phyloP scores from a whole-genome alignment of 495 filamentous ascomycete species.

The Daldinia childiae region DNA sequence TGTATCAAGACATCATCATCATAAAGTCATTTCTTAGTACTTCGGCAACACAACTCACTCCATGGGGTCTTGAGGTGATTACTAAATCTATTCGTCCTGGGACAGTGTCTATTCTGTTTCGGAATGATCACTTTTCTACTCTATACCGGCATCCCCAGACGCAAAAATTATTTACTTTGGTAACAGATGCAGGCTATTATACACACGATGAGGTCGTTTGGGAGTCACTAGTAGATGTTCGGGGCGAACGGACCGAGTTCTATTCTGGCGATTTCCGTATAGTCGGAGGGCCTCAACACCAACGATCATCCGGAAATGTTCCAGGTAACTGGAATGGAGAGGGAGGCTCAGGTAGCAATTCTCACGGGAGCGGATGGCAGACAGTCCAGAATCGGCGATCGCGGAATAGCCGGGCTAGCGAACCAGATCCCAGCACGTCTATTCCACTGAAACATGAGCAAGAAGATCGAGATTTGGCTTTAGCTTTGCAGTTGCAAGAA shows the following conservation, averaged over 20 bases:
- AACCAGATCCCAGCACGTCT: slow-evolving; percentile 42
- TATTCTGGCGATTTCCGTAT: slow-evolving; percentile 90
- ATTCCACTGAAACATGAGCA: slow-evolving; percentile 62
- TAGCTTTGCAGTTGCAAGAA: slow-evolving; percentile 84
- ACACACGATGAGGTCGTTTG: slow-evolving; percentile 92
- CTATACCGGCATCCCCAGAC: slow-evolving; percentile 83
- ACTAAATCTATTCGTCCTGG: slow-evolving; percentile 71
- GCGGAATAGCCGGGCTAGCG: slow-evolving; percentile 41
- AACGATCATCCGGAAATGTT: slow-evolving; percentile 31
- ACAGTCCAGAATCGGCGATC: slow-evolving; percentile 57
- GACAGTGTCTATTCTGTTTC: slow-evolving; percentile 86
- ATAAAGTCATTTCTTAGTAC: slow-evolving; percentile 83
- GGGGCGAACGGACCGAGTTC: slow-evolving; percentile 82
- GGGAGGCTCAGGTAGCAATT: slow-evolving; percentile 23
- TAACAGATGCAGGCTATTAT: slow-evolving; percentile 92
- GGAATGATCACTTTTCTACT: slow-evolving; percentile 96
- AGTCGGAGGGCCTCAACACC: slow-evolving; percentile 66
- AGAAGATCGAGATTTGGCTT: slow-evolving; percentile 80
- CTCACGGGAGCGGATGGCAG: slow-evolving; percentile 57
- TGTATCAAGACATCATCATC: slow-evolving; percentile 79
- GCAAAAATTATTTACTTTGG: slow-evolving; percentile 75
- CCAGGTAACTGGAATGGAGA: slow-evolving; percentile 20
- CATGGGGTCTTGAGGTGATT: slow-evolving; percentile 79
- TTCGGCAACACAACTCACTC: slow-evolving; percentile 87
- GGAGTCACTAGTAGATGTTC: slow-evolving; percentile 91